Evolutionary conservation across 2,329 filamentous ascomycete genomes (phyloP).

Genomic region (Geosmithia flava): DNA sequence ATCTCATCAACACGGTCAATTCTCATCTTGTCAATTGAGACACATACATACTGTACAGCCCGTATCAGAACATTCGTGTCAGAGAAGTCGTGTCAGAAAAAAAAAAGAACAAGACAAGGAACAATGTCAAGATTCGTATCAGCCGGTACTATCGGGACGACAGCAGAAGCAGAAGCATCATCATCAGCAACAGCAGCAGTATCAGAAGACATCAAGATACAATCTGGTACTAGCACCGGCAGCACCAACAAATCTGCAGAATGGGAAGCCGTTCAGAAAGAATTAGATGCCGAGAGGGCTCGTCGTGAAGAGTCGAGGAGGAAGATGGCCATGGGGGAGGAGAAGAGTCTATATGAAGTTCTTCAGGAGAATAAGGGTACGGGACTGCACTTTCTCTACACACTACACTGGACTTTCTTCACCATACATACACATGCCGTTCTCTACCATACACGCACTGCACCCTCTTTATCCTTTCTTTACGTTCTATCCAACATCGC

Average conservation of each 20-base stretch:
- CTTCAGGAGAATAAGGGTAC: slow-evolving; percentile 75
- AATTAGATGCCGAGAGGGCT: slow-evolving; percentile 49
- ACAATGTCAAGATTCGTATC: slow-evolving; percentile 45
- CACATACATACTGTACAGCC: too few species aligned
- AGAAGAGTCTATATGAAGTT: slow-evolving; percentile 60
- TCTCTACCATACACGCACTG: too few species aligned
- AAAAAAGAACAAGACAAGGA: background rate
- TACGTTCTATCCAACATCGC: background rate
- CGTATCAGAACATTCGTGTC: too few species aligned
- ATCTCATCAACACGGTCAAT: too few species aligned
- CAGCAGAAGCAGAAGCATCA: background rate
- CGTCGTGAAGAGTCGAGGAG: slow-evolving; percentile 38
- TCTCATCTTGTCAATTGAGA: too few species aligned
- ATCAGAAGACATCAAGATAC: background rate
- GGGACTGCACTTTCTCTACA: too few species aligned
- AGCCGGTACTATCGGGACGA: slow-evolving; percentile 31
- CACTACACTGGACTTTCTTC: too few species aligned
- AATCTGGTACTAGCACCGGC: background rate
- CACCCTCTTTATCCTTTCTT: too few species aligned
- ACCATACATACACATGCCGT: too few species aligned
- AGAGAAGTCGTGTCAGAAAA: too few species aligned
- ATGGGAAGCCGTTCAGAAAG: slow-evolving; percentile 53
- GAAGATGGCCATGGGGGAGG: slow-evolving; percentile 25
- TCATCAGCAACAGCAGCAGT: background rate
- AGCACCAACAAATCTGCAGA: slow-evolving; percentile 21